phyloP scores from a whole-genome alignment of 2,329 filamentous ascomycete species.

The Trichocomaceae sp. region DNA sequence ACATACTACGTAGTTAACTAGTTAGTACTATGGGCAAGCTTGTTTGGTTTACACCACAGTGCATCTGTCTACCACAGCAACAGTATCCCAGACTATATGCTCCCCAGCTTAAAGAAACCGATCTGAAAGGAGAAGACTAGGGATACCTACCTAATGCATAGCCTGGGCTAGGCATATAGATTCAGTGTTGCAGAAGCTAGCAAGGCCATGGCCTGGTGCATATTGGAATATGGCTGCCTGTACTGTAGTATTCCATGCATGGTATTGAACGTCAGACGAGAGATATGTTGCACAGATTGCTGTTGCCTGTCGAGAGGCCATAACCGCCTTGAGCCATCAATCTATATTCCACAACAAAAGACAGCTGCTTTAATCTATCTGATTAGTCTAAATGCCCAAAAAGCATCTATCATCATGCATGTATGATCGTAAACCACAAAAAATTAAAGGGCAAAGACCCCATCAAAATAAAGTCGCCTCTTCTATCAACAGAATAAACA shows the following conservation, averaged over 20 bases:
- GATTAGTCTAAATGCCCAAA: neutral
- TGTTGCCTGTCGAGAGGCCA: neutral
- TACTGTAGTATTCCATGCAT: neutral
- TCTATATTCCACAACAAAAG: neutral
- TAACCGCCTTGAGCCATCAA: neutral
- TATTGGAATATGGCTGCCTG: constrained; percentile 4
- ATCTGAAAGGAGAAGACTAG: neutral
- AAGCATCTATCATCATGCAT: neutral
- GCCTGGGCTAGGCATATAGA: neutral
- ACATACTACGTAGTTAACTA: no score
- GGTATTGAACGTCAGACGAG: neutral
- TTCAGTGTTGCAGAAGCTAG: neutral
- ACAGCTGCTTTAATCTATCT: neutral
- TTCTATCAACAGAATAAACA: neutral
- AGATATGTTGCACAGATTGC: neutral
- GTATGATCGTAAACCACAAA: neutral
- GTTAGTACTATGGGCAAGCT: no score
- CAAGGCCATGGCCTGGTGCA: neutral
- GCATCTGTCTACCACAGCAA: neutral
- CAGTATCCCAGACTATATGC: neutral
- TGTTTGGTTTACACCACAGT: neutral
- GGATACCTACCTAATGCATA: neutral
- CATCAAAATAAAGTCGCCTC: neutral
- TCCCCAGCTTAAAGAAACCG: no score
- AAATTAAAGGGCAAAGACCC: neutral